Base-by-base conservation (phyloP, 176 grass and related monocot genomes). In the Eragrostis nindensis region DNA sequence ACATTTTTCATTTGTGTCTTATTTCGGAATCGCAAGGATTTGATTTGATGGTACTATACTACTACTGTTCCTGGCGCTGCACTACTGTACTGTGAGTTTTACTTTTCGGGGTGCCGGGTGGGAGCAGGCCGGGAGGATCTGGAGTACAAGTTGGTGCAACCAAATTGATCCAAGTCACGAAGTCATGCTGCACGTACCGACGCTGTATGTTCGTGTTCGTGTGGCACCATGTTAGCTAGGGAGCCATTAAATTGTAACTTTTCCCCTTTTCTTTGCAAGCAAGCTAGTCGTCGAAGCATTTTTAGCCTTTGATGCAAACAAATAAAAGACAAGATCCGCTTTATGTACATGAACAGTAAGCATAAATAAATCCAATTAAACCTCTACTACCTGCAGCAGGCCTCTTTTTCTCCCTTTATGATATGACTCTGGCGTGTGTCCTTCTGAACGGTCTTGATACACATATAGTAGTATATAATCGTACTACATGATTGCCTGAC, bases 221-320 rank as follows among this genome's bases (percentile, higher is more conserved):
- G 44, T 71, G 82, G 62, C 76, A 64, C 29, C 82, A 76, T 57
- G 62, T 42, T 55, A n/a, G n/a, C n/a, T n/a, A 9, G 15, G 15
- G 48, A 25, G 70, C 53, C 42, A 71, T 89, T 71, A 84, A 89
- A 81, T 48, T 72, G 39, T 13, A 63, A 62, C 64, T 81, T 85
- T 80, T 47, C 15, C 53, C 38, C 38, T 75, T 84, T 84, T 21
- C 70, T 84, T 84, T 70, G 81, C 46, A 27, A 65, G 50, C 81
- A 84, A 89, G 81, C 62, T 63, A 80, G 81, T 36, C 63, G 56
- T 18, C 32, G 15, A 67, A 69, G 76, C n/a, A n/a, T 59, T 19
- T 22, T 21, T 36, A 42, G 80, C 27, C 22, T 26, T 70, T 2
- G 76, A 17, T 76, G 65, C 70, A 68, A 71, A 52, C 22, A 46